Percentiles rank a stretch among this genome's conserved stretches.
Conservation (phyloP, 768 basidiomycete species). For the Coprinellus micaceus region DNA sequence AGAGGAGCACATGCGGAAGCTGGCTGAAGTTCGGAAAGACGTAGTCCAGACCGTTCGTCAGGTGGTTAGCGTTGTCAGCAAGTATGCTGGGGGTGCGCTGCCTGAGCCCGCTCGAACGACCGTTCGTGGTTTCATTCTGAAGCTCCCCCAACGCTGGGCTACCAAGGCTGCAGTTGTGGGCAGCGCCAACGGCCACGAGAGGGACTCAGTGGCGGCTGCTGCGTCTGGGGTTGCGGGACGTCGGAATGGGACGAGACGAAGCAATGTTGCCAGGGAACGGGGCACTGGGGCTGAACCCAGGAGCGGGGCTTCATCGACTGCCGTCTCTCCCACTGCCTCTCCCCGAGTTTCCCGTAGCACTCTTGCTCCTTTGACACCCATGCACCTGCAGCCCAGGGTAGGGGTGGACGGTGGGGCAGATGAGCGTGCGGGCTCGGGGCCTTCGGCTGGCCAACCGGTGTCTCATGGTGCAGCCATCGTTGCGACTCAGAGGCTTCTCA, state of each 20-base stretch:
- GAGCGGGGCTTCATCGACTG: constrained; percentile 26
- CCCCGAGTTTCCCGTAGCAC: constrained; percentile 11
- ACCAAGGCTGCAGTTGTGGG: constrained; percentile 31
- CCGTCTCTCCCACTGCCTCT: constrained; percentile 9
- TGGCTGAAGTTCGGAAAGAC: constrained; percentile 71
- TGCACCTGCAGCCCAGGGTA: neutral
- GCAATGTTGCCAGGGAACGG: constrained; percentile 19
- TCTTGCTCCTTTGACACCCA: constrained; percentile 1
- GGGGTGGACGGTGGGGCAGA: constrained; percentile 1
- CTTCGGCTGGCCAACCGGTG: constrained; percentile 13
- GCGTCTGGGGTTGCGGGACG: constrained; percentile 28
- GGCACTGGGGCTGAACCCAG: constrained; percentile 2
- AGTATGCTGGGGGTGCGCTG: constrained; percentile 81
- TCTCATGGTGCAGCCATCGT: constrained; percentile 57
- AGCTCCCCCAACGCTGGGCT: constrained; percentile 81
- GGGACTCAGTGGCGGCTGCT: constrained; percentile 29
- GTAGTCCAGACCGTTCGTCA: constrained; percentile 87
- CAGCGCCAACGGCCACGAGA: constrained; percentile 15
- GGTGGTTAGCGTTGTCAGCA: constrained; percentile 82
- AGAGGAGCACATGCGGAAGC: constrained; percentile 56
- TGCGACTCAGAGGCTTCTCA: constrained; percentile 77
- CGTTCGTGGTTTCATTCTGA: constrained; percentile 74
- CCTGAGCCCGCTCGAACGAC: constrained; percentile 77
- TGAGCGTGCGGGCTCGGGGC: neutral
- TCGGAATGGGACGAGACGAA: constrained; percentile 25